A percentile compares a stretch with the other conserved stretches of the same genome.
phyloP scores from a whole-genome alignment of 345 rosid genomes.

The Psidium guajava region DNA sequence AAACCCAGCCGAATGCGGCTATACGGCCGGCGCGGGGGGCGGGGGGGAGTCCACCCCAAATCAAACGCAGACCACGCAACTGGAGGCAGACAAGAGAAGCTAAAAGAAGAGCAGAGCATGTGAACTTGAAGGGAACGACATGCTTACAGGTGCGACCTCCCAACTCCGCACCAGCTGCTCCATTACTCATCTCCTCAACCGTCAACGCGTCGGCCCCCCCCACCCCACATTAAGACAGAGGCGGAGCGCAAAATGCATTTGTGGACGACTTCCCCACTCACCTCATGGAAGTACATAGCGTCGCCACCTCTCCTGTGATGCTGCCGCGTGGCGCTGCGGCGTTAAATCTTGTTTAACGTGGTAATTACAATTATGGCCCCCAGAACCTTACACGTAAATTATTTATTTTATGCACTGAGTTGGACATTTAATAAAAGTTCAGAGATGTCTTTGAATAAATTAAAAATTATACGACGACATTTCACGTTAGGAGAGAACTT shows the following conservation, averaged over 20 bases:
- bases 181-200: not conserved
- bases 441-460: too few species aligned
- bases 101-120: not conserved
- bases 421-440: too few species aligned
- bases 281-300: not conserved
- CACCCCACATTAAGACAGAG: not conserved
- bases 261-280: not conserved
- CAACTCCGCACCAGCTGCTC: not conserved
- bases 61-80: not conserved
- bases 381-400: too few species aligned
- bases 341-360: not conserved
- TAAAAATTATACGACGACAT: not conserved
- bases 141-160: not conserved
- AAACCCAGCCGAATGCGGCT: not conserved
- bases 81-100: not conserved
- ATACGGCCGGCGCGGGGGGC: too few species aligned
- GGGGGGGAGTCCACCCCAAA: not conserved
- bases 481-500: not conserved
- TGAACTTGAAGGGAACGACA: not conserved
- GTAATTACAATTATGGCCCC: too few species aligned
- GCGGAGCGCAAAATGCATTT: not conserved
- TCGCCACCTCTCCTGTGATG: not conserved
- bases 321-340: not conserved
- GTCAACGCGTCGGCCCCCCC: not conserved
- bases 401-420: too few species aligned